These are phyloP conservation scores for Fusarium coffeatum DNA, from an alignment of 2,329 filamentous ascomycete genomes.

Conservation along the genomic window DNA sequence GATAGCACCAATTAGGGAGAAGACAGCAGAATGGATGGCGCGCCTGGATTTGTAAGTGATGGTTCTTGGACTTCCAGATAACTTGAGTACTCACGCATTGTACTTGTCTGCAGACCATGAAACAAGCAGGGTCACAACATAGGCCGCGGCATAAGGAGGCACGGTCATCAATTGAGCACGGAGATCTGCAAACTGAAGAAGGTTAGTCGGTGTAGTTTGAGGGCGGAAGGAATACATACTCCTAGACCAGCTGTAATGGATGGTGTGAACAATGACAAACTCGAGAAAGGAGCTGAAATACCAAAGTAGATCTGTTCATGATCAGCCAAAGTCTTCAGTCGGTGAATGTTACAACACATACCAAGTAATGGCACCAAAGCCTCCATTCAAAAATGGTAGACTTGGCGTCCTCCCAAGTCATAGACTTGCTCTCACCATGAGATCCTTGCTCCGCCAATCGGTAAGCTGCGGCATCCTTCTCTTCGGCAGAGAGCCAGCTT, in stretches of 20 bases:
- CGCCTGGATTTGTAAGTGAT: slow-evolving; percentile 37
- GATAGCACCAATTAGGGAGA: slow-evolving; percentile 58
- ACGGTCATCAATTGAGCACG: slow-evolving; percentile 71
- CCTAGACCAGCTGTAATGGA: slow-evolving; percentile 65
- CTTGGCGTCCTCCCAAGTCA: slow-evolving; percentile 74
- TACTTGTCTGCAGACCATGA: slow-evolving; percentile 70
- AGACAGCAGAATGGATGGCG: slow-evolving; percentile 54
- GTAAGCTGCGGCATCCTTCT: slow-evolving; percentile 63
- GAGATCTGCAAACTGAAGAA: slow-evolving; percentile 48
- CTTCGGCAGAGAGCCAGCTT: slow-evolving; percentile 66
- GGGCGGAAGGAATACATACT: slow-evolving; percentile 19
- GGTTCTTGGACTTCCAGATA: accelerated
- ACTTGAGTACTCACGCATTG: slow-evolving; percentile 53
- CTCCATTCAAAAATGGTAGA: slow-evolving; percentile 71
- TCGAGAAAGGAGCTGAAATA: slow-evolving; percentile 65
- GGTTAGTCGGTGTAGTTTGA: slow-evolving; percentile 12
- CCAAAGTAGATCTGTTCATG: slow-evolving; percentile 55
- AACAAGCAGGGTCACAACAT: slow-evolving; percentile 53
- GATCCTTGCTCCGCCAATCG: slow-evolving; percentile 50
- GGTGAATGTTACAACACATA: background rate
- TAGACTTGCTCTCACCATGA: slow-evolving; percentile 66
- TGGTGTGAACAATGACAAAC: slow-evolving; percentile 68
- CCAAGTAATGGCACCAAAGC: slow-evolving; percentile 73
- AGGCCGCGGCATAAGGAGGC: slow-evolving; percentile 69
- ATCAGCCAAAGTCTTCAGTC: background rate